phyloP scores from a whole-genome alignment of 2,329 filamentous ascomycete species.

The Cladobotryum mycophilum region DNA sequence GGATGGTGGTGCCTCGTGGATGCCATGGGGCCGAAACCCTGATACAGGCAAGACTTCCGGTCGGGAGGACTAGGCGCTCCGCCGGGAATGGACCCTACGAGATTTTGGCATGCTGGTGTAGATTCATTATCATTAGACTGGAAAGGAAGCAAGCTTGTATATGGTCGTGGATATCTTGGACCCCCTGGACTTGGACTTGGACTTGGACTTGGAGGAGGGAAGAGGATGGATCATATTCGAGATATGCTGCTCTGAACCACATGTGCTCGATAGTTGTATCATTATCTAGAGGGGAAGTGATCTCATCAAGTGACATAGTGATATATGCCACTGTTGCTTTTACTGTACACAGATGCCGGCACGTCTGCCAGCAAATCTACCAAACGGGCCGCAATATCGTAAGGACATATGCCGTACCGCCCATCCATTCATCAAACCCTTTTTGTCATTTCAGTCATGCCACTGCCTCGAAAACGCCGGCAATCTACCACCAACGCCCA shows the following conservation, averaged over 20 bases:
- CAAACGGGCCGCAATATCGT: too few species aligned
- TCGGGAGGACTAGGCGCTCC: conserved; percentile 29
- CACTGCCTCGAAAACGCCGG: not conserved
- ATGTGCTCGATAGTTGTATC: not conserved
- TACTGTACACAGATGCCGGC: not conserved
- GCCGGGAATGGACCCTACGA: conserved; percentile 16
- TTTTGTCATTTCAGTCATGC: not conserved
- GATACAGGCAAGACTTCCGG: conserved; percentile 31
- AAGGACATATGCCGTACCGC: too few species aligned
- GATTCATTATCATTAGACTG: not conserved
- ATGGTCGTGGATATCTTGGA: not conserved
- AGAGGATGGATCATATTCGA: not conserved
- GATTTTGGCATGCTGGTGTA: conserved; percentile 24
- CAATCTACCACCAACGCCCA: not conserved
- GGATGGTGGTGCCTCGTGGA: conserved; percentile 34
- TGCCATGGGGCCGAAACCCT: conserved; percentile 43
- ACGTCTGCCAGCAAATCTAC: not conserved
- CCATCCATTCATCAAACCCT: not conserved
- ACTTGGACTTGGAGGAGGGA: too few species aligned
- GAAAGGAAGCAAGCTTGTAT: not conserved
- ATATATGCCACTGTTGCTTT: conserved; percentile 2
- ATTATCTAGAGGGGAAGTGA: conserved; percentile 7
- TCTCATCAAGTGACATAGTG: not conserved
- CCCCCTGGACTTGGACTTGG: not conserved
- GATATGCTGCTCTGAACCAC: not conserved